Conservation (phyloP, 306 rosid species). For the Citrullus colocynthis region DNA sequence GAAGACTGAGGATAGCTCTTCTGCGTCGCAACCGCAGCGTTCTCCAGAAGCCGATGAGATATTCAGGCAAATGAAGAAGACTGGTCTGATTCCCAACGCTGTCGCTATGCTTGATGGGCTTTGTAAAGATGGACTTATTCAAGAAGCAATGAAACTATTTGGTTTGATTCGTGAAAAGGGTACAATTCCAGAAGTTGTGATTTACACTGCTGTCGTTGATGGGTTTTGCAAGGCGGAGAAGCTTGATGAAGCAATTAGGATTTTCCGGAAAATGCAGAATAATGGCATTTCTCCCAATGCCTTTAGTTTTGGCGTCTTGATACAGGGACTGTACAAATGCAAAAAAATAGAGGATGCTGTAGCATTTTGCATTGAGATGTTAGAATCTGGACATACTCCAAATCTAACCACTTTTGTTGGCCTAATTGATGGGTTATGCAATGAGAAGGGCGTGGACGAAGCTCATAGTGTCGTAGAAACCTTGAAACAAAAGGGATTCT, state of each 20-base stretch:
- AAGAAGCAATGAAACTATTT: conserved; percentile 89
- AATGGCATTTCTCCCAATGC: conserved; percentile 68
- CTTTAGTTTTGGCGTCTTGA: conserved; percentile 53
- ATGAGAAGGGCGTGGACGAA: conserved; percentile 50
- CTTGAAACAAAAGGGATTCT: conserved; percentile 56
- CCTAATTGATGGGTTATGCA: conserved; percentile 47
- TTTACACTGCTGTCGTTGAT: conserved; percentile 88
- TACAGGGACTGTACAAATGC: conserved; percentile 57
- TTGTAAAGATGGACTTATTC: conserved; percentile 89
- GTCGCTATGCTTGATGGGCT: conserved; percentile 96
- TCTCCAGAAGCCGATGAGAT: conserved; percentile 70
- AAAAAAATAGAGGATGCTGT: conserved; percentile 36
- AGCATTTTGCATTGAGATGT: conserved; percentile 73
- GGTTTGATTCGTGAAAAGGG: conserved; percentile 83
- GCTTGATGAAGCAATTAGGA: conserved; percentile 58
- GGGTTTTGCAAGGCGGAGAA: conserved; percentile 67
- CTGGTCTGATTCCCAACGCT: conserved; percentile 85
- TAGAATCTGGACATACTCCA: conserved; percentile 69
- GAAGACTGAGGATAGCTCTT: conserved; percentile 5
- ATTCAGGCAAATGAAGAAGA: conserved; percentile 86
- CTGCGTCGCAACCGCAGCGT: not conserved
- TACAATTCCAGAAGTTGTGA: conserved; percentile 76
- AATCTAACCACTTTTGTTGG: conserved; percentile 66
- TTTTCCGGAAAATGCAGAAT: conserved; percentile 74
- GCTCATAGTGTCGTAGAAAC: conserved; percentile 36